Percentiles rank a stretch among this genome's conserved stretches.
These are phyloP conservation scores for Penicillium malachiteum DNA, from an alignment of 495 filamentous ascomycete species.

Conservation along the genomic window DNA sequence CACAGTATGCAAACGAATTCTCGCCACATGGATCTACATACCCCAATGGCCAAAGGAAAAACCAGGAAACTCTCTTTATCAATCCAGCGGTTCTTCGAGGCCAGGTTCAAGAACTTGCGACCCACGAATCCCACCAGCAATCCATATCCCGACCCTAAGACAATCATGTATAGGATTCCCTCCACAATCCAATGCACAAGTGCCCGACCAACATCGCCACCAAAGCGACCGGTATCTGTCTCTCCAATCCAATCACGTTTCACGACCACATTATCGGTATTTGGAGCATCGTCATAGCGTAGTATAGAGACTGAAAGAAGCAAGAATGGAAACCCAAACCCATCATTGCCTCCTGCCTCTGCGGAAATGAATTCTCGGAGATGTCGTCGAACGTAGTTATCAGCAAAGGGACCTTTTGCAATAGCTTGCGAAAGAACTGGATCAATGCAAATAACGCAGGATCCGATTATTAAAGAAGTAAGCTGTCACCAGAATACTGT, in stretches of 20 bases:
- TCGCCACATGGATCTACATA: not conserved
- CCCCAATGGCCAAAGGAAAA: conserved; percentile 33
- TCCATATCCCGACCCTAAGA: conserved; percentile 37
- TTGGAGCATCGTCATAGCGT: conserved; percentile 47
- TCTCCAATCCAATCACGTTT: conserved; percentile 31
- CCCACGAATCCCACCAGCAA: conserved; percentile 31
- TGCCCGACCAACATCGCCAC: conserved; percentile 31
- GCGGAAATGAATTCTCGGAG: conserved; percentile 63
- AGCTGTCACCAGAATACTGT: conserved; percentile 28
- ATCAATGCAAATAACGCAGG: conserved; percentile 62
- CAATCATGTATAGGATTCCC: conserved; percentile 41
- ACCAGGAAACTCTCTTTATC: conserved; percentile 35
- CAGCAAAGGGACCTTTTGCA: conserved; percentile 61
- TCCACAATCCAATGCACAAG: conserved; percentile 43
- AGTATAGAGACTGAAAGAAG: conserved; percentile 56
- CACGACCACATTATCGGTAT: not conserved
- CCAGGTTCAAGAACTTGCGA: conserved; percentile 29
- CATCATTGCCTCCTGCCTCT: conserved; percentile 61
- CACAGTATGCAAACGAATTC: conserved; percentile 1
- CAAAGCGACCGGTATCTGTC: conserved; percentile 32
- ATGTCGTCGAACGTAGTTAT: conserved; percentile 55
- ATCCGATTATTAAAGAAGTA: conserved; percentile 57
- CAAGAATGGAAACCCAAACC: conserved; percentile 60
- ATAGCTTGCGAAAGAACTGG: conserved; percentile 60
- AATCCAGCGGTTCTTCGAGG: conserved; percentile 33